Evolutionary conservation across 495 filamentous ascomycete species (phyloP), one percentile per base, ranked within the genome.

Genomic region (Parmelia sp.): DNA sequence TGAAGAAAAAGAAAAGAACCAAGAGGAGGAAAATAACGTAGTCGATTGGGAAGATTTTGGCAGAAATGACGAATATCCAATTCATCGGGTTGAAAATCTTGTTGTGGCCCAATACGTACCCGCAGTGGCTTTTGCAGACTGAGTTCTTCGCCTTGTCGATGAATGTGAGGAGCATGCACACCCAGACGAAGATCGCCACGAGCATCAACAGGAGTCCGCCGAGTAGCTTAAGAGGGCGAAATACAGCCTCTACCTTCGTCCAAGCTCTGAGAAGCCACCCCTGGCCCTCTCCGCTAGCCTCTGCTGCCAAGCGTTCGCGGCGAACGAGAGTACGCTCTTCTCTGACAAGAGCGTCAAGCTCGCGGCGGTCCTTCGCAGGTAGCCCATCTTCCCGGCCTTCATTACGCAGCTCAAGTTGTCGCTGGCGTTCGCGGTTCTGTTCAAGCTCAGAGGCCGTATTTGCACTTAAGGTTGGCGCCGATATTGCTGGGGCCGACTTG

Each of bases 81-180:
- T 98, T 97, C 68, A 96, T 78, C 3, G 94, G 95, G 73, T 97
- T 93, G 79, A 96, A 96, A 63, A 96, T 84, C 71, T 93, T 90
- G 73, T 93, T 88, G 66, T 91, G 85, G 36, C 86, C 89, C n/a
- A 97, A 84, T 60, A 97, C 88, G 75, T 96, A 98, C 42, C 94
- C 94, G 75, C 94, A 98, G 69, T 85, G 84, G 61, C 84, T 79
- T 73, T 92, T 91, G 84, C 94, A 98, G 66, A 94, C 74, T 0
- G 91, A 96, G 75, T 97, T 97, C 69, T 88, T 91, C 23, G 91
- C 89, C 76, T 98, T 97, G 80, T 98, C 94, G 72, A 97, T 92
- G 65, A 86, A 86, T 0, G 93, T 98, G 70, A 97, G 85, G 61
- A 97, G 83, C 95, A 97, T 98, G 36, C 89, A 93, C 12, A 87